These are phyloP conservation scores for Mucor ambiguus DNA, from an alignment of 371 early-diverging fungal species.

Conservation along the genomic window DNA sequence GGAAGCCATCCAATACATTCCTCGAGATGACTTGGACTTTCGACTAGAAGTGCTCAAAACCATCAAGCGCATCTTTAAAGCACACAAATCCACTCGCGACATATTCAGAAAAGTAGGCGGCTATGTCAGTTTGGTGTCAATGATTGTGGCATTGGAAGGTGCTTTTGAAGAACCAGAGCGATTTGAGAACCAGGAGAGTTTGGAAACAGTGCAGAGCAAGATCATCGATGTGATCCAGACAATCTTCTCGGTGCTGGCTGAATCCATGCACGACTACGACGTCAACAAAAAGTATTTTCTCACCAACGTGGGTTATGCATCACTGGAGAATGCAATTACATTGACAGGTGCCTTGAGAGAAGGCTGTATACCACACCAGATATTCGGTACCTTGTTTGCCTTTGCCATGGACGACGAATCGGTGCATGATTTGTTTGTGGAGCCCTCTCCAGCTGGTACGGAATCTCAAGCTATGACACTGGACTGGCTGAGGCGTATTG, in stretches of 20 bases:
- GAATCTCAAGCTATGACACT: neutral
- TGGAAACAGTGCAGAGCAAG: conserved; percentile 10
- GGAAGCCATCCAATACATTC: conserved; percentile 62
- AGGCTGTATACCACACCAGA: conserved; percentile 36
- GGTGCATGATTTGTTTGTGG: conserved; percentile 49
- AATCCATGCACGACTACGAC: conserved; percentile 62
- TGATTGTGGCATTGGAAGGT: conserved; percentile 64
- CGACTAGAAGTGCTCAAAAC: conserved; percentile 59
- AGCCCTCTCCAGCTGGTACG: neutral
- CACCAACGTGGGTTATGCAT: conserved; percentile 57
- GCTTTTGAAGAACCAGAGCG: conserved; percentile 45
- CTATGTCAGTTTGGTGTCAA: conserved; percentile 65
- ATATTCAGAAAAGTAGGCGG: conserved; percentile 67
- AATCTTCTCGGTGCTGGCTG: conserved; percentile 57
- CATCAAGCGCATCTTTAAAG: conserved; percentile 52
- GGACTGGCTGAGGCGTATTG: conserved; percentile 20
- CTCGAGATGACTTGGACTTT: conserved; percentile 60
- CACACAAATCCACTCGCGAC: conserved; percentile 49
- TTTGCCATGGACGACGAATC: conserved; percentile 61
- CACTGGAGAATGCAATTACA: conserved; percentile 63
- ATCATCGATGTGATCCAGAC: conserved; percentile 47
- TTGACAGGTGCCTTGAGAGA: conserved; percentile 60
- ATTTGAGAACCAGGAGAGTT: conserved; percentile 33
- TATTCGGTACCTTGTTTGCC: conserved; percentile 66
- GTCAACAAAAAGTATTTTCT: conserved; percentile 57